A percentile compares a stretch with the other conserved stretches of the same genome.
phyloP scores from a whole-genome alignment of 2,329 filamentous ascomycete species.

The Fusarium xyrophilum region DNA sequence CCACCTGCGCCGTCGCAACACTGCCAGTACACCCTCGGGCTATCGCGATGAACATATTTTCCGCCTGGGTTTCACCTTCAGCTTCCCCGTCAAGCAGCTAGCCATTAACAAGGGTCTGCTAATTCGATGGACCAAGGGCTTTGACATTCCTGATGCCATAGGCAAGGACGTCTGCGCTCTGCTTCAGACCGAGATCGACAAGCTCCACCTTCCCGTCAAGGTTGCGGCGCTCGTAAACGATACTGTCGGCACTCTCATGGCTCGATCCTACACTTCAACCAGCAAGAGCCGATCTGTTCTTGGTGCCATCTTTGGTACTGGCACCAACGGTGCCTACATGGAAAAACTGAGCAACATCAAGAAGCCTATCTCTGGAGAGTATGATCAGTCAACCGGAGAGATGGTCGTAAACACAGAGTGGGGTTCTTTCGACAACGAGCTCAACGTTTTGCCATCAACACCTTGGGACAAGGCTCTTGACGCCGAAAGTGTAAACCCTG shows the following conservation, averaged over 20 bases:
- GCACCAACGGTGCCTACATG: slow-evolving; percentile 96
- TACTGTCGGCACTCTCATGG: slow-evolving; percentile 97
- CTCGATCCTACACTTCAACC: slow-evolving; percentile 90
- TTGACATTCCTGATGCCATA: slow-evolving; percentile 92
- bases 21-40: slow-evolving; percentile 63
- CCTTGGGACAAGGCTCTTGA: slow-evolving; percentile 83
- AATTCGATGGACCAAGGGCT: slow-evolving; percentile 98
- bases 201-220: slow-evolving; percentile 82
- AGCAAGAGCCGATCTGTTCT: slow-evolving; percentile 85
- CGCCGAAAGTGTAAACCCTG: slow-evolving; percentile 82
- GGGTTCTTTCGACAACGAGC: slow-evolving; percentile 96
- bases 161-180: slow-evolving; percentile 94
- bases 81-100: slow-evolving; percentile 91
- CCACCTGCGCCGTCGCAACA: slow-evolving; percentile 69
- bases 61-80: slow-evolving; percentile 97
- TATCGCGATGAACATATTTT: slow-evolving; percentile 80
- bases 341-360: slow-evolving; percentile 88
- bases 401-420: slow-evolving; percentile 99
- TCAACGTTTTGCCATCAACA: slow-evolving; percentile 86
- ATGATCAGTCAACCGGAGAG: slow-evolving; percentile 81
- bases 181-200: slow-evolving; percentile 88
- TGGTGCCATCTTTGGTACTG: slow-evolving; percentile 97
- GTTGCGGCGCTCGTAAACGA: slow-evolving; percentile 98
- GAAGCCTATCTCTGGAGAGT: slow-evolving; percentile 74
- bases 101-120: slow-evolving; percentile 95